Evolutionary conservation across 2,329 filamentous ascomycete species (phyloP).

Genomic region (Beauveria scarabaeidicola): DNA sequence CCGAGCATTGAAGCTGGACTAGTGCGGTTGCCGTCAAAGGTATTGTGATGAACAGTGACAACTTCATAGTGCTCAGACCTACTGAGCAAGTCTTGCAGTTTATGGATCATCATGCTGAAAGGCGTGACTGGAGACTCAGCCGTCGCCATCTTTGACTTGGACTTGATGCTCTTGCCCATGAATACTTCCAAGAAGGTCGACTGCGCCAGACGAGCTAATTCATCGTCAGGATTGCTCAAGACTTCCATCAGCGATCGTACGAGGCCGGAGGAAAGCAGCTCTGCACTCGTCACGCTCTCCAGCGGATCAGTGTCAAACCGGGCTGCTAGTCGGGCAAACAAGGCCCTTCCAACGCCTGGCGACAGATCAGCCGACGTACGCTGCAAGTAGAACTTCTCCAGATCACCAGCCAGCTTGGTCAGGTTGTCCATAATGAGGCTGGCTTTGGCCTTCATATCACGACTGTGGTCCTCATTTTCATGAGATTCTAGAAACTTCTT

Average conservation of each 20-base stretch:
- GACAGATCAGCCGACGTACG: conserved; percentile 38
- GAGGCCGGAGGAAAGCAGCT: conserved; percentile 82
- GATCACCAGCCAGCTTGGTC: conserved; percentile 60
- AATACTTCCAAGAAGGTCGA: conserved; percentile 85
- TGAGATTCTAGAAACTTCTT: conserved; percentile 78
- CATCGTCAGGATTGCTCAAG: conserved; percentile 63
- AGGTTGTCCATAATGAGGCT: conserved; percentile 65
- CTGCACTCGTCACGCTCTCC: conserved; percentile 91
- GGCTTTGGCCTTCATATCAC: conserved; percentile 70
- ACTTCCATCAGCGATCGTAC: conserved; percentile 76
- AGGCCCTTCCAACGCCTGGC: conserved; percentile 45
- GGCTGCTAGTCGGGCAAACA: conserved; percentile 68
- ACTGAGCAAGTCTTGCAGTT: conserved; percentile 91
- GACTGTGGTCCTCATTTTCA: conserved; percentile 64
- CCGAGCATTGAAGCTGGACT: conserved; percentile 93
- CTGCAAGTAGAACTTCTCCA: conserved; percentile 61
- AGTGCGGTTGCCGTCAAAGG: conserved; percentile 80
- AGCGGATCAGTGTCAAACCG: conserved; percentile 86
- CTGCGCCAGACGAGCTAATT: conserved; percentile 57
- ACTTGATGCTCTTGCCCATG: conserved; percentile 66
- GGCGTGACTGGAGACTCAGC: conserved; percentile 67
- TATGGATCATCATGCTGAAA: conserved; percentile 85
- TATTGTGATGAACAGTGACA: conserved; percentile 87
- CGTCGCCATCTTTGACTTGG: conserved; percentile 55
- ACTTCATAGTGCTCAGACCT: conserved; percentile 97